These are phyloP conservation scores for Scutellaria galericulata DNA, from an alignment of 257 asterid genomes.

Conservation along the genomic window DNA sequence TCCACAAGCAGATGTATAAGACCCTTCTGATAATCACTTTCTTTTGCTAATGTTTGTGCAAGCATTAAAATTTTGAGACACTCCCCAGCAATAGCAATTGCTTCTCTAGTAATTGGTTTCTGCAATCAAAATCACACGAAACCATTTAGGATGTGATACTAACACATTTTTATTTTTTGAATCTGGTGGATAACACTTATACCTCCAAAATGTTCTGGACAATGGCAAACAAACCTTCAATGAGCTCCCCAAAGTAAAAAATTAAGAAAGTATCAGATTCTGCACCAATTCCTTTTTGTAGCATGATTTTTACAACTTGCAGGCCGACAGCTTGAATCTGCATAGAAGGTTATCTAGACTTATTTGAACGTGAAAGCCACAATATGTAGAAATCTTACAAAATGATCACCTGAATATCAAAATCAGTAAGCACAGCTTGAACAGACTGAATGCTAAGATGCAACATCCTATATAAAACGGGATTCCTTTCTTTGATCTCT, in stretches of 20 bases:
- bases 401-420: conserved; percentile 71
- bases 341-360: conserved; percentile 33
- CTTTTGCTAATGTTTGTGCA: conserved; percentile 70
- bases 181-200: conserved; percentile 23
- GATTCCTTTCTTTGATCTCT: conserved; percentile 52
- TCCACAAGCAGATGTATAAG: conserved; percentile 77
- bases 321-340: conserved; percentile 88
- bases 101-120: conserved; percentile 71
- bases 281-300: conserved; percentile 63
- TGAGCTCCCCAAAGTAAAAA: conserved; percentile 86
- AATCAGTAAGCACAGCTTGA: conserved; percentile 61
- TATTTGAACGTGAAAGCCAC: conserved; percentile 27
- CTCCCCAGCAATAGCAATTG: conserved; percentile 78
- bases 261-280: conserved; percentile 53
- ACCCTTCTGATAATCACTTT: conserved; percentile 63
- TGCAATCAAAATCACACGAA: conserved; percentile 49
- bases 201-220: conserved; percentile 63
- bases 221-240: conserved; percentile 59
- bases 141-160: conserved; percentile 34
- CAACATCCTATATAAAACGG: conserved; percentile 54
- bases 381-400: conserved; percentile 26
- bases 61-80: conserved; percentile 81
- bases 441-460: conserved; percentile 61
- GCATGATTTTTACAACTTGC: conserved; percentile 77
- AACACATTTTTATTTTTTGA: conserved; percentile 7